Evolutionary conservation across 2,329 filamentous ascomycete genomes (phyloP).

Genomic region (Verticillium zaregamsianum): DNA sequence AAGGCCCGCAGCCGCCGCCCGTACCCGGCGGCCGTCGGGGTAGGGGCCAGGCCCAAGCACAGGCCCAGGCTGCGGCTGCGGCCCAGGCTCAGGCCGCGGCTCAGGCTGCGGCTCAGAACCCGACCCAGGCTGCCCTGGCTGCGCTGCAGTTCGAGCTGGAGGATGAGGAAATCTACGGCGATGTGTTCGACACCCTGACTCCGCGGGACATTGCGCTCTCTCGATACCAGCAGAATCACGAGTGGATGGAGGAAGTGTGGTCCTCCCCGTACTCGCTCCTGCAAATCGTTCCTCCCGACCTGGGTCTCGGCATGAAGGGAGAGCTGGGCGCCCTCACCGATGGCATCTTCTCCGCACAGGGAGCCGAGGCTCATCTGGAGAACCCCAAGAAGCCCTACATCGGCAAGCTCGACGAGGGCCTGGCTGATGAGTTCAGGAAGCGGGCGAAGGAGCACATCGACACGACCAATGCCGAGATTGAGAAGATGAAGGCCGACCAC

Average conservation of each 20-base stretch:
- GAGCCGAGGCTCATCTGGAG: conserved; percentile 44
- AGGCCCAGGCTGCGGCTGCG: conserved; percentile 22
- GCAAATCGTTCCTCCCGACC: conserved; percentile 81
- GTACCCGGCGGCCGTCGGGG: conserved; percentile 26
- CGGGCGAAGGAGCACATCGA: conserved; percentile 69
- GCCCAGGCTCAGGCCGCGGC: conserved; percentile 25
- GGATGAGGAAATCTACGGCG: conserved; percentile 79
- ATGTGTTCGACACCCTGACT: conserved; percentile 84
- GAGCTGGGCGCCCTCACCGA: conserved; percentile 78
- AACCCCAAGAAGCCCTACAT: conserved; percentile 56
- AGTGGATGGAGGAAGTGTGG: conserved; percentile 98
- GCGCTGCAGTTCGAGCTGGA: conserved; percentile 41
- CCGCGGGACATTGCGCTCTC: conserved; percentile 84
- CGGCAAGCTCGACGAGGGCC: conserved; percentile 66
- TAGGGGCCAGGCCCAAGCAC: conserved; percentile 27
- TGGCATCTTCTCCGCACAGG: conserved; percentile 72
- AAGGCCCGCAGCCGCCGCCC: conserved; percentile 29
- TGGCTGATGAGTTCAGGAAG: conserved; percentile 79
- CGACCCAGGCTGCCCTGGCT: conserved; percentile 22
- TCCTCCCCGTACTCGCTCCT: conserved; percentile 82
- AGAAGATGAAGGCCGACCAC: conserved; percentile 77
- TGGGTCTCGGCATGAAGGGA: conserved; percentile 81
- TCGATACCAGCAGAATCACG: conserved; percentile 90
- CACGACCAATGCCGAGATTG: conserved; percentile 75
- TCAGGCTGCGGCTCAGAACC: conserved; percentile 12